Evolutionary conservation across 129 eudicot species (phyloP).

Genomic region (Oenanthe sinensis): DNA sequence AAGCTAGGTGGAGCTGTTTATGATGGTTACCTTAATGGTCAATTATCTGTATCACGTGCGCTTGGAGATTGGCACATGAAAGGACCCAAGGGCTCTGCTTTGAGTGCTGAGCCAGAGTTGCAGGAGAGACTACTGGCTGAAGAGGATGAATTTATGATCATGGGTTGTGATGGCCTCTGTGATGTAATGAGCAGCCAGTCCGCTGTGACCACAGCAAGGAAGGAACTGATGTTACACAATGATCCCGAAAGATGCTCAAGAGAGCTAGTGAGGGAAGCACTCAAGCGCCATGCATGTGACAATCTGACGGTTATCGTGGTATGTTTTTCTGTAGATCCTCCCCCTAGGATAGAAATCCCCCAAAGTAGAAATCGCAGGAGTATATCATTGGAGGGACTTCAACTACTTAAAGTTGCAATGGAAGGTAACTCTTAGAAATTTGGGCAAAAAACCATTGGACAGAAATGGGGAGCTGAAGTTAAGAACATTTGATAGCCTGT

Average conservation of each 20-base stretch:
- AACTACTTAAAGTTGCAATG: slow-evolving; percentile 51
- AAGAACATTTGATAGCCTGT: too few relatives aligned
- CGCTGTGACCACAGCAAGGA: slow-evolving; percentile 68
- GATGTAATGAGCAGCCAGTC: slow-evolving; percentile 88
- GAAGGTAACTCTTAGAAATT: slow-evolving; percentile 36
- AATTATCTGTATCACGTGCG: slow-evolving; percentile 74
- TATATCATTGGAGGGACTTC: slow-evolving; percentile 66
- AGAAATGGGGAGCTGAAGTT: too few relatives aligned
- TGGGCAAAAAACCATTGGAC: neutral
- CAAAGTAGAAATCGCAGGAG: slow-evolving; percentile 52
- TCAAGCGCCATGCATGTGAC: slow-evolving; percentile 56
- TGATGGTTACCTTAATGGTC: slow-evolving; percentile 83
- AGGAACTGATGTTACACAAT: slow-evolving; percentile 64
- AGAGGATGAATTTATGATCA: slow-evolving; percentile 71
- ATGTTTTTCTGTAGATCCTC: slow-evolving; percentile 69
- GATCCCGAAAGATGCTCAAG: slow-evolving; percentile 66
- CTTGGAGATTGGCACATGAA: slow-evolving; percentile 95
- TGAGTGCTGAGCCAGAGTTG: slow-evolving; percentile 71
- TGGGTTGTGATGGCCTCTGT: slow-evolving; percentile 89
- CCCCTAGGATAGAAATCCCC: slow-evolving; percentile 59
- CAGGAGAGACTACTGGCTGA: slow-evolving; percentile 44
- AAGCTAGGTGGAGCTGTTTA: slow-evolving; percentile 67
- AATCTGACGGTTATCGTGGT: slow-evolving; percentile 65
- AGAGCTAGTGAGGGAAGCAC: slow-evolving; percentile 74
- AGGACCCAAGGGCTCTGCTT: slow-evolving; percentile 50